Base-by-base conservation (phyloP, 345 rosid species). In the Diplotaxis tenuifolia region DNA sequence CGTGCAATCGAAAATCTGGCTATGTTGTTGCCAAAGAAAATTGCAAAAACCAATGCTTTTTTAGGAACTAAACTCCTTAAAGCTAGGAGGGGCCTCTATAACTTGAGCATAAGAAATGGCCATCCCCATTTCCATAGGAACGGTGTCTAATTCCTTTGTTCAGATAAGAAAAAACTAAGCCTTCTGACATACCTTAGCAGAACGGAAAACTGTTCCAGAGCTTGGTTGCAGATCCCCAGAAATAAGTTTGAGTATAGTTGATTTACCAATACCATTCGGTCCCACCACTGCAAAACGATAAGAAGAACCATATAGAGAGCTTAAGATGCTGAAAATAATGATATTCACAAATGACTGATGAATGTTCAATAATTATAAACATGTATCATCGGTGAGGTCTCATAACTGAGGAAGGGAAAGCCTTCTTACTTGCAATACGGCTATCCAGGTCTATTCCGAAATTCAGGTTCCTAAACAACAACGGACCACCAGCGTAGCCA, bases 391-490 rank as follows among this genome's bases (percentile, higher is more conserved):
- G 3, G 27, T 31, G 25, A 34, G 1, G 62, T 6, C 50, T 69
- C 64, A 56, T 40, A 42, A 57, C 47, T 12, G 19, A 55, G 72
- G 49, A 23, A 34, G 42, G 14, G 61, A 53, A n/a, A n/a, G 49
- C 64, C 61, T 83, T 75, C 94, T 85, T 88, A 92, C 99, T 95
- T 80, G 99, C 96, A 56, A 95, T 85, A 56, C 98, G 96, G 80
- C 98, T 92, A 78, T 95, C 99, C 34, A 95, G 89, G 84, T 95
- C 98, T 29, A 95, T 95, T 72, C 99, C 99, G 75, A 95, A 95
- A 75, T 95, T 95, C 83, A 95, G 81, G 84, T 95, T 95, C 89
- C 63, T 95, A 78, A 95, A 95, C 75, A 92, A 75, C 59, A 81
- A 12, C 49, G 96, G 94, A 5, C 99, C 98, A 36, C 98, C 96